Evolutionary conservation across 441 rosid species (phyloP).

Genomic region (Euphorbia schlechtendalii): DNA sequence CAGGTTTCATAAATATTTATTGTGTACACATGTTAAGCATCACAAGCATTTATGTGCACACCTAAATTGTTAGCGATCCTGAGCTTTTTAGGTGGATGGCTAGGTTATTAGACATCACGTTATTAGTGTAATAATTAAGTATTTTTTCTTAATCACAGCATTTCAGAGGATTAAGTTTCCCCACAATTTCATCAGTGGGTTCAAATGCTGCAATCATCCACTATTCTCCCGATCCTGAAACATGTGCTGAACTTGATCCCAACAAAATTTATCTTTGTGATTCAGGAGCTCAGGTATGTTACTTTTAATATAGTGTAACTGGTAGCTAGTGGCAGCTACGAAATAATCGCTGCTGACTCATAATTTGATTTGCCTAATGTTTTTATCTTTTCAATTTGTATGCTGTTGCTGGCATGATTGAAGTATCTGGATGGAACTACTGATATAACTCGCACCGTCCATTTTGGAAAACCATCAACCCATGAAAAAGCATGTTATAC

Average conservation of each 20-base stretch:
- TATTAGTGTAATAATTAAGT: background rate
- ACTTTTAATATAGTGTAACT: conserved; percentile 9
- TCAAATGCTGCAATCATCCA: conserved; percentile 93
- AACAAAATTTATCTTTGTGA: conserved; percentile 81
- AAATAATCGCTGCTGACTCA: background rate
- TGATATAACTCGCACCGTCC: conserved; percentile 93
- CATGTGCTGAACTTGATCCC: conserved; percentile 86
- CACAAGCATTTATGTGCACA: background rate
- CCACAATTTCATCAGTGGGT: conserved; percentile 93
- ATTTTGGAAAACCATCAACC: conserved; percentile 87
- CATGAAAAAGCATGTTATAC: conserved; percentile 91
- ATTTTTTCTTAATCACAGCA: conserved; percentile 46
- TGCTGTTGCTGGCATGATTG: conserved; percentile 20
- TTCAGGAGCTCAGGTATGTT: conserved; percentile 95
- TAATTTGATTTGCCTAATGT: conserved; percentile 15
- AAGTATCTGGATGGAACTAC: conserved; percentile 98
- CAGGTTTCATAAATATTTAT: background rate
- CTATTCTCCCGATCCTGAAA: conserved; percentile 59
- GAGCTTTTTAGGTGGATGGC: background rate
- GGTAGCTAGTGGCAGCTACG: background rate
- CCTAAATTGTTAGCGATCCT: conserved; percentile 6
- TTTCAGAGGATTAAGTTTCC: conserved; percentile 90
- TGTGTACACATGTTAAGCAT: background rate
- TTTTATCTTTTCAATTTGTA: conserved; percentile 11
- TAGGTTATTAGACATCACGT: conserved; percentile 5